Evolutionary conservation across 2,329 filamentous ascomycete species (phyloP), one percentile per base, ranked within the genome.

Genomic region (Alternaria incomplexa): DNA sequence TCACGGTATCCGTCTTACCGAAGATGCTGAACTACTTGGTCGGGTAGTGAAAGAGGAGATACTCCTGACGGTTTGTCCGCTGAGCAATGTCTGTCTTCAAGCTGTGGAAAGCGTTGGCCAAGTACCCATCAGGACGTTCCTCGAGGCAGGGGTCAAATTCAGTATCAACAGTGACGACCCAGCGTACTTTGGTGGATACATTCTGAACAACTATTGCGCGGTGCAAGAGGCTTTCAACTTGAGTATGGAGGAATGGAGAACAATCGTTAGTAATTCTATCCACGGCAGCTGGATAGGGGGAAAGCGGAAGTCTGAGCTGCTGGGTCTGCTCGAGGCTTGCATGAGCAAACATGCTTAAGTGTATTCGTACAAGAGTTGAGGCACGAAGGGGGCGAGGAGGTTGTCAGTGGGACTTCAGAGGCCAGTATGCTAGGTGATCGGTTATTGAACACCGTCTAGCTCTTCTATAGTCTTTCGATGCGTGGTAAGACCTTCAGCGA

Each of bases 201-300:
- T 93, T 56, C 81, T 91, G 55, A 90, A 91, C 70, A 93, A 93
- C 69, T 93, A 91, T 79, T 90, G 88, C 70, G 89, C 89, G 1
- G 89, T 94, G 28, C 91, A 94, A 77, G 89, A 92, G 45, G 88
- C 89, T 1, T 93, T 93, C 76, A 75, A 81, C 5, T 77, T 94
- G 67, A 84, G 78, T 22, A 79, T 89, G 5, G 78, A 81, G n/a
- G 90, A 94, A 57, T 93, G 91, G 92, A 84, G 81, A 67, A 79
- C 73, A 6, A 90, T 94, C 71, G 88, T 86, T 11, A 83, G 83
- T 65, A 86, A 87, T 40, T 84, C 86, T 20, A 88, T 93, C 11
- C 81, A 86, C 64, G 89, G 88, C 23, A 93, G 90, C 73, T 93
- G 91, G 91, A 90, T 90, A 73, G 81, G 81, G 30, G 82, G 87